phyloP scores from a whole-genome alignment of 2,329 filamentous ascomycete species.

The Stachybotrys chlorohalonatus region DNA sequence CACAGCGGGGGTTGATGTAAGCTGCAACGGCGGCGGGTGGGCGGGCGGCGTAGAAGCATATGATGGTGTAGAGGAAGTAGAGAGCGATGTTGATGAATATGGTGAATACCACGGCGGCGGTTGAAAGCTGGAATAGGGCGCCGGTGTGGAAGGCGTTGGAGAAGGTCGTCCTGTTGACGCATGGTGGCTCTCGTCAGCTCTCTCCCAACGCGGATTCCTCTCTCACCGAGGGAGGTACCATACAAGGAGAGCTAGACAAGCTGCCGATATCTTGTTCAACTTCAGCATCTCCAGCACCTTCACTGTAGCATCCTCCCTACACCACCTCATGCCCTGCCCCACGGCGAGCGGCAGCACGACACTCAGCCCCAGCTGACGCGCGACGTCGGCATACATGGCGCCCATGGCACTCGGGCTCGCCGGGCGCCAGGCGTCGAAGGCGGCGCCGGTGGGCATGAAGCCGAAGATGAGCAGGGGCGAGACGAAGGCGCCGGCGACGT shows the following conservation, averaged over 20 bases:
- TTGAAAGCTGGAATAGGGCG: slow-evolving; percentile 48
- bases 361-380: slow-evolving; percentile 59
- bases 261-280: slow-evolving; percentile 36
- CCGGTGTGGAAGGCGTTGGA: slow-evolving; percentile 56
- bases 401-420: slow-evolving; percentile 42
- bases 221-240: slow-evolving; percentile 23
- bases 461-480: slow-evolving; percentile 55
- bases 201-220: no score
- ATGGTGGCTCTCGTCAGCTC: no score
- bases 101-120: slow-evolving; percentile 55
- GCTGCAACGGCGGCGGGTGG: slow-evolving; percentile 26
- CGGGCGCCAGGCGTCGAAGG: slow-evolving; percentile 48
- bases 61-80: slow-evolving; percentile 51
- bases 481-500: slow-evolving; percentile 59
- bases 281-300: slow-evolving; percentile 45
- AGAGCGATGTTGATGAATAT: slow-evolving; percentile 59
- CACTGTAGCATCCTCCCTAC: slow-evolving; percentile 40
- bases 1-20: slow-evolving; percentile 22
- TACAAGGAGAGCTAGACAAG: slow-evolving; percentile 37
- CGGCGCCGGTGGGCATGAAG: slow-evolving; percentile 43
- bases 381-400: slow-evolving; percentile 56
- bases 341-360: slow-evolving; percentile 55
- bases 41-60: slow-evolving; percentile 46
- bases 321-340: slow-evolving; percentile 50
- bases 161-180: slow-evolving; percentile 49